Conservation (phyloP, 2,329 filamentous ascomycete species). For the Coleophoma eucalyptorum region DNA sequence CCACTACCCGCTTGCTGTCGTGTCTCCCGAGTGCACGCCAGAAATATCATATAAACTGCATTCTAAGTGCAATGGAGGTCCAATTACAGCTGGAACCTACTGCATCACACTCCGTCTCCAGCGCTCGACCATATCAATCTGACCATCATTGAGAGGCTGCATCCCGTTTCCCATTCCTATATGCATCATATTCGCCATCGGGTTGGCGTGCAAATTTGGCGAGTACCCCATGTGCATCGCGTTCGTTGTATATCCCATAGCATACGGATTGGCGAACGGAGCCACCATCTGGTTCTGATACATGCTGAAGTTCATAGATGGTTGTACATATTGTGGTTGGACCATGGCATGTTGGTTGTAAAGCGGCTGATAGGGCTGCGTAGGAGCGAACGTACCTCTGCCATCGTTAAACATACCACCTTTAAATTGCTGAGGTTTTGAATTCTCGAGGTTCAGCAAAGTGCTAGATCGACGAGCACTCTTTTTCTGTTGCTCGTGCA, state of each 20-base stretch:
- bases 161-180: conserved; percentile 15
- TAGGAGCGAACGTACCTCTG: conserved; percentile 14
- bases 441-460: conserved; percentile 19
- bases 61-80: no score
- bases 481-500: conserved; percentile 22
- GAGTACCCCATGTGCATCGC: conserved; percentile 15
- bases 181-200: conserved; percentile 9
- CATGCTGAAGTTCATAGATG: conserved; percentile 7
- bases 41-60: no score
- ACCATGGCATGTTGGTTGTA: conserved; percentile 9
- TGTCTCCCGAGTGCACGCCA: no score
- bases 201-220: conserved; percentile 11
- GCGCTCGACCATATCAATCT: conserved; percentile 30
- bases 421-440: conserved; percentile 13
- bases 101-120: conserved; percentile 31
- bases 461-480: conserved; percentile 15
- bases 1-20: no score
- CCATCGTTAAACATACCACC: conserved; percentile 19
- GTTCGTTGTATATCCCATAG: conserved; percentile 11
- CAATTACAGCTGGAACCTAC: conserved; percentile 3
- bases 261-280: conserved; percentile 19
- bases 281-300: conserved; percentile 11
- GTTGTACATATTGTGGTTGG: conserved; percentile 18
- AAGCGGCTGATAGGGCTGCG: conserved; percentile 1
- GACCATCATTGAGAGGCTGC: conserved; percentile 23